Evolutionary conservation across 495 filamentous ascomycete species (phyloP), one percentile per base, ranked within the genome.

Genomic region (Penicillium ochrochloron): DNA sequence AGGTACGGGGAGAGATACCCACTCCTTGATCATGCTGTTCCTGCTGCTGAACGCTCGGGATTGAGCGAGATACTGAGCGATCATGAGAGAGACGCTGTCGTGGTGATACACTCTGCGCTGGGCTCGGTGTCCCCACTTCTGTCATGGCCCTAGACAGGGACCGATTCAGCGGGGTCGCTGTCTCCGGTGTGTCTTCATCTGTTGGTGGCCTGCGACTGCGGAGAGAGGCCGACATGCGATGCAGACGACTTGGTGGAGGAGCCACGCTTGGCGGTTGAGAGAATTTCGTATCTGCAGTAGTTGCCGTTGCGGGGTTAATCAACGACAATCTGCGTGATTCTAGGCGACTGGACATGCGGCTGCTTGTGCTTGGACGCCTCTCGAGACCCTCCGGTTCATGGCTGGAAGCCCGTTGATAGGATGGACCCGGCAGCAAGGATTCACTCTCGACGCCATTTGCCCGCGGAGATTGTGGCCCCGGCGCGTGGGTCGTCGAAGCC

Each of bases 281-380:
- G 34, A 64, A 54, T 57, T 74, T 74, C 23, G 64, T 29, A 10
- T 79, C 76, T 10, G 56, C 42, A 35, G 61, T 33, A 31, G 60
- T 57, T 11, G 61, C 62, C 11, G 68, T 34, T 34, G 77, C 81
- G 14, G 79, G 65, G 55, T 81, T 81, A 19, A 89, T 78, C 53
- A 90, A 72, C 51, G 86, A 92, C 53, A 80, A 81, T 57, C 93
- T 83, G 65, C 88, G 87, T 54, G 90, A 89, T 73, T 94, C 92
- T 35, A 91, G 80, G 19, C 90, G 88, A 66, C 87, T 89, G 46
- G 88, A 77, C 10, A 89, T 83, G 65, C 92, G 85, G 12, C 82
- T 85, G 67, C 51, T 56, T n/a, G 85, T 90, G 80, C 80, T 72
- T 73, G 81, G 59, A 76, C 69, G 72, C 39, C 72, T 70, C 46